A percentile compares a stretch with the other conserved stretches of the same genome.
phyloP scores from a whole-genome alignment of 2,329 filamentous ascomycete genomes.

The Fusarium brevicatenulatum region DNA sequence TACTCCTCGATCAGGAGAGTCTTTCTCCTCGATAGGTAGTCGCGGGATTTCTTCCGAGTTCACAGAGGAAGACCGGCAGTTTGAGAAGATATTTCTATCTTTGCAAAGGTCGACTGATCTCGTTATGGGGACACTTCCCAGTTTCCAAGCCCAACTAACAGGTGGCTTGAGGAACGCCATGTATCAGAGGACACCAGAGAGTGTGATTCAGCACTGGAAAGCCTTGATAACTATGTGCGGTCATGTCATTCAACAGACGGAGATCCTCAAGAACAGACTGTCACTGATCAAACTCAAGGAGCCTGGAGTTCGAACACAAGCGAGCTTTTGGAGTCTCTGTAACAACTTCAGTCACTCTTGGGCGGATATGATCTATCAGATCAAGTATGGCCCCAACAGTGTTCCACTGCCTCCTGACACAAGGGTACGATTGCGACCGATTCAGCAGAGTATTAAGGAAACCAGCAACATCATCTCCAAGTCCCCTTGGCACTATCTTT shows the following conservation, averaged over 20 bases:
- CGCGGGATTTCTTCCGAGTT: constrained; percentile 66
- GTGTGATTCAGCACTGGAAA: constrained; percentile 73
- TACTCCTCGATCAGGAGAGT: constrained; percentile 87
- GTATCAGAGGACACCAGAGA: constrained; percentile 67
- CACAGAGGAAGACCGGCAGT: constrained; percentile 80
- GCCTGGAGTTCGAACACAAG: constrained; percentile 74
- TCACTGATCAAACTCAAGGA: constrained; percentile 87
- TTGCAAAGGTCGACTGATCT: constrained; percentile 79
- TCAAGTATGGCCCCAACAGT: constrained; percentile 65
- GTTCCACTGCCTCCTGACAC: constrained; percentile 72
- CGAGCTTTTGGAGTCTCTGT: constrained; percentile 74
- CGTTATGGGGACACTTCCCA: constrained; percentile 76
- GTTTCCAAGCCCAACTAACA: constrained; percentile 73
- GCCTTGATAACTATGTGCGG: constrained; percentile 77
- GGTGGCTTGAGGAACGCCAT: constrained; percentile 71
- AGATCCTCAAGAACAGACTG: constrained; percentile 76
- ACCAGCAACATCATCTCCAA: constrained; percentile 75
- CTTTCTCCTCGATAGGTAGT: constrained; percentile 70
- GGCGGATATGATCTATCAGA: constrained; percentile 70
- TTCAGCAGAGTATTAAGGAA: constrained; percentile 86
- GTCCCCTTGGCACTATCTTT: constrained; percentile 65
- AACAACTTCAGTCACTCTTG: constrained; percentile 78
- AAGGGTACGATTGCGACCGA: constrained; percentile 77
- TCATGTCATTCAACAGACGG: constrained; percentile 76
- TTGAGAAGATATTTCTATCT: constrained; percentile 84